Evolutionary conservation across 2,329 filamentous ascomycete genomes (phyloP).

Genomic region (Sphaerulina vaccinii): DNA sequence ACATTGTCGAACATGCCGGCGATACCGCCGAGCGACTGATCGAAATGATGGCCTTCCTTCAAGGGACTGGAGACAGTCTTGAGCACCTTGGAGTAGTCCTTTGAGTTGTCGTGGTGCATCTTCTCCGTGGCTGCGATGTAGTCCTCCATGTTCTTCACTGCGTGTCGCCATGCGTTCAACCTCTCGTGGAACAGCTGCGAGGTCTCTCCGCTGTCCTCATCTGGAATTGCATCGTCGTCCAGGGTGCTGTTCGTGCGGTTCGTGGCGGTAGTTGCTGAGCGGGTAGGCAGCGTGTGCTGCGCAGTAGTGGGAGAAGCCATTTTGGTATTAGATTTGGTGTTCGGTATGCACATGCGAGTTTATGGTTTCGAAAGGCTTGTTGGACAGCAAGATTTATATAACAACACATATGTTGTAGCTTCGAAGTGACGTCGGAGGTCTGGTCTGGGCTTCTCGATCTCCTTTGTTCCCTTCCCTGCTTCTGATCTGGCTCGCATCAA

Average conservation of each 20-base stretch:
- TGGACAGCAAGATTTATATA: too few relatives aligned
- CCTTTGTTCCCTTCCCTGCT: too few relatives aligned
- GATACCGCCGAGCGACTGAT: slow-evolving; percentile 81
- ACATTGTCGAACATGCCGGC: slow-evolving; percentile 93
- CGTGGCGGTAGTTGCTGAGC: slow-evolving; percentile 29
- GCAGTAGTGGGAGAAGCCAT: slow-evolving; percentile 23
- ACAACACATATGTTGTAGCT: too few relatives aligned
- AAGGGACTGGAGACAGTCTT: slow-evolving; percentile 89
- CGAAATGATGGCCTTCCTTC: slow-evolving; percentile 89
- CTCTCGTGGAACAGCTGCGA: slow-evolving; percentile 75
- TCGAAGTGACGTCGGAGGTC: too few relatives aligned
- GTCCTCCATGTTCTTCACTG: slow-evolving; percentile 73
- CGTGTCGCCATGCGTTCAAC: slow-evolving; percentile 93
- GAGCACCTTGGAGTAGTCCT: slow-evolving; percentile 91
- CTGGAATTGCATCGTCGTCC: slow-evolving; percentile 48
- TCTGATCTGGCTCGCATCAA: too few relatives aligned
- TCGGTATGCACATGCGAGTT: background rate
- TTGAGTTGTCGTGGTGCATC: slow-evolving; percentile 77
- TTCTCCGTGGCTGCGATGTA: slow-evolving; percentile 85
- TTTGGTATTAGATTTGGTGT: background rate
- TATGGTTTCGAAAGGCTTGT: background rate
- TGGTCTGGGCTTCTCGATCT: too few relatives aligned
- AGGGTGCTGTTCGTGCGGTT: slow-evolving; percentile 32
- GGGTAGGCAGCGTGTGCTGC: slow-evolving; percentile 32
- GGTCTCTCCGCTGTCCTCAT: slow-evolving; percentile 51